These are phyloP conservation scores for Podospora pseudopauciseta DNA, from an alignment of 495 filamentous ascomycete genomes.

Conservation along the genomic window DNA sequence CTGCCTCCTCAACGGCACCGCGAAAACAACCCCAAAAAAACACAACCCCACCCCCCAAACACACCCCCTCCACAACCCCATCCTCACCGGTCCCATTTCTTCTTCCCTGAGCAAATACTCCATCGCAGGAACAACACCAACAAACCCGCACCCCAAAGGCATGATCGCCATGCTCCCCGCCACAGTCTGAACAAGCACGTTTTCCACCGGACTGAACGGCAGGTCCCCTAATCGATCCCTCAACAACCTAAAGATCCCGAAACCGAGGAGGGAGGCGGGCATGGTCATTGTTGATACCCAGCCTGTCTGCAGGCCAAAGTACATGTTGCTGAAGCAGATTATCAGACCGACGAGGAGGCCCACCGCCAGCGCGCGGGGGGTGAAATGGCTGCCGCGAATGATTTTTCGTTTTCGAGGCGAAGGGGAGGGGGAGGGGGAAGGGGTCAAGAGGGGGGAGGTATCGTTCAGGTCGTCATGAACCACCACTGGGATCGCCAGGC, in stretches of 20 bases:
- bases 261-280: constrained; percentile 93
- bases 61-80: constrained; percentile 72
- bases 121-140: constrained; percentile 80
- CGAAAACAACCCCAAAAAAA: constrained; percentile 95
- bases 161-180: constrained; percentile 94
- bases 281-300: constrained; percentile 72
- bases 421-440: background rate
- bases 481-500: background rate
- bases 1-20: constrained; percentile 70
- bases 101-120: constrained; percentile 73
- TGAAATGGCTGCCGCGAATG: constrained; percentile 53
- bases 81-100: constrained; percentile 70
- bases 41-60: constrained; percentile 89
- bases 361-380: constrained; percentile 71
- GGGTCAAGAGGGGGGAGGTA: background rate
- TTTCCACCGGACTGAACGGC: constrained; percentile 92
- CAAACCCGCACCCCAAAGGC: constrained; percentile 94
- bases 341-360: constrained; percentile 81
- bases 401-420: background rate
- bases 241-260: constrained; percentile 85
- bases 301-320: constrained; percentile 95
- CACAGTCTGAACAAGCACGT: constrained; percentile 95
- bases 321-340: constrained; percentile 94
- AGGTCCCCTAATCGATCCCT: constrained; percentile 56
- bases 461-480: background rate